Evolutionary conservation across 2,329 filamentous ascomycete species (phyloP), one percentile per base, ranked within the genome.

Genomic region (Elsinoe perseae): DNA sequence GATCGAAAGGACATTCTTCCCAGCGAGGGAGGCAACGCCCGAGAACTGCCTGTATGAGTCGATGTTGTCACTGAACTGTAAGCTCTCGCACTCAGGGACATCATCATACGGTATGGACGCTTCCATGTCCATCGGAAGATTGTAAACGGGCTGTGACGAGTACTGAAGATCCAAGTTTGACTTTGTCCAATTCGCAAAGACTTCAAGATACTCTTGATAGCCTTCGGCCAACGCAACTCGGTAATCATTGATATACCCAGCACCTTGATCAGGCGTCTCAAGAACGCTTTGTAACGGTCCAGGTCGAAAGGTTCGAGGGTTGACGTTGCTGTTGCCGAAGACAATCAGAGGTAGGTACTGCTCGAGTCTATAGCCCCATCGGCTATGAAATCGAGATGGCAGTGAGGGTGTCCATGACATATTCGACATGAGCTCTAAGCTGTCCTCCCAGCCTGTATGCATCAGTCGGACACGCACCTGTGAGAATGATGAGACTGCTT

Each of bases 21-120:
- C 64, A 7, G 65, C 59, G 3, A 71, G 61, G 46, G 69, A 65
- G 8, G 67, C 66, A 0, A 68, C 65, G 7, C 68, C 68, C 1
- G 64, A 53, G 43, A 67, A 69, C 52, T 71, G 69, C 2, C 68
- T 63, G 50, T 69, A 70, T 1, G 61, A 61, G 53, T 71, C 68
- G 36, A 67, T 64, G 1, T 63, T 50, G 48, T 69, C 59, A 28
- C 56, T 54, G 61, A 70, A 71, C 2, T 64, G 68, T 1, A 71
- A 61, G 3, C 65, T 67, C 58, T 71, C 69, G 27, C 61, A 64
- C 55, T 71, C 69, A 1, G 69, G 69, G 1, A 61, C 68, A 27
- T 69, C 64, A 7, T 68, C 61, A 6, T 64, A 52, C 1, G 67
- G 63, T 12, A 70, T 60, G 52, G 67, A 64, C 2, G 60, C 59